Evolutionary conservation across 208 protist species (phyloP).

Genomic region (Spongospora subterranea): DNA sequence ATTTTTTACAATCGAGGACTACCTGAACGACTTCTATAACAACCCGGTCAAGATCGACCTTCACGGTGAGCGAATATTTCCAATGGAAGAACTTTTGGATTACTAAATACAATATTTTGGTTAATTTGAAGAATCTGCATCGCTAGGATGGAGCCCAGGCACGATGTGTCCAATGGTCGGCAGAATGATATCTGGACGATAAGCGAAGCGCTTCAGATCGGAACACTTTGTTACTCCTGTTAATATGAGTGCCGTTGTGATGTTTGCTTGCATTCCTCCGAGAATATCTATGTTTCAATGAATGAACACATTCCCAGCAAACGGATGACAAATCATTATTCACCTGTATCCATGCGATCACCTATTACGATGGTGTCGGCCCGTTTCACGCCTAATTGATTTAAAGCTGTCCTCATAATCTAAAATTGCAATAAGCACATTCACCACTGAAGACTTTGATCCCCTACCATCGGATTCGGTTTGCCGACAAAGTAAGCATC

Average conservation of each 20-base stretch:
- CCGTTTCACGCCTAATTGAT: conserved; percentile 17
- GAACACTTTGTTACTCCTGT: conserved; percentile 42
- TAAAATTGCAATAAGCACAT: neutral
- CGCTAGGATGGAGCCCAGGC: neutral
- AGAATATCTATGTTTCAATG: neutral
- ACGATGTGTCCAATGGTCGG: neutral
- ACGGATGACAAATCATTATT: neutral
- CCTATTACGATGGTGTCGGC: conserved; percentile 16
- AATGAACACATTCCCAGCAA: neutral
- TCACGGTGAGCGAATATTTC: conserved; percentile 14
- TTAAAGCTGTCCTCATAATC: conserved; percentile 23
- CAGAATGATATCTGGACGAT: conserved; percentile 25
- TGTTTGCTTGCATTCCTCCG: conserved; percentile 14
- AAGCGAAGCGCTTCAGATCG: conserved; percentile 30
- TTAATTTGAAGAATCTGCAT: neutral
- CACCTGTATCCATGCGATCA: conserved; percentile 21
- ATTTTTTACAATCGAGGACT: neutral
- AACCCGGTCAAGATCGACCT: conserved; percentile 32
- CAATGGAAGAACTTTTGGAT: neutral
- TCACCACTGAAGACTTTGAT: neutral
- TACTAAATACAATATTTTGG: neutral
- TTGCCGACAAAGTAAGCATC: conserved; percentile 47
- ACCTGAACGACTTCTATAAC: conserved; percentile 10
- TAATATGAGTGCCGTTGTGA: conserved; percentile 17
- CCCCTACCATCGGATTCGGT: conserved; percentile 31